Percentiles rank a stretch among this genome's conserved stretches.
These are phyloP conservation scores for Pholiota adiposa DNA, from an alignment of 1,284 basidiomycete genomes.

Conservation along the genomic window DNA sequence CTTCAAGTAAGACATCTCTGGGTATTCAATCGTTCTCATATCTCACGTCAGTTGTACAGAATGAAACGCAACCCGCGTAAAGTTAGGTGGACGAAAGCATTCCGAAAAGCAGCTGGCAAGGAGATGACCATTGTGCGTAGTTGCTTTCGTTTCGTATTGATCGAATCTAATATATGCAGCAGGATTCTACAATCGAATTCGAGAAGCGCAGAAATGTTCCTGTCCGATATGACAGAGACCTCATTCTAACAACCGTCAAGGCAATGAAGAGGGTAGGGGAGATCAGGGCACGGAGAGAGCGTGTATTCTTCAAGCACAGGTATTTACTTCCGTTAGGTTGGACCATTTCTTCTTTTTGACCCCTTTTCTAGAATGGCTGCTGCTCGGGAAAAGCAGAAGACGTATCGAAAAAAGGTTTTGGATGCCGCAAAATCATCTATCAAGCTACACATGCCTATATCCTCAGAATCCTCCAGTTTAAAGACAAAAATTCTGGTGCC, in stretches of 20 bases:
- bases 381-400: constrained; percentile 71
- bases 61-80: constrained; percentile 99
- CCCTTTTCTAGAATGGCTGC: constrained; percentile 72
- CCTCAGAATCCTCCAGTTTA: constrained; percentile 51
- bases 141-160: not conserved
- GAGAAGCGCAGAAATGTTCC: constrained; percentile 99
- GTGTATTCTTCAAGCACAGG: constrained; percentile 98
- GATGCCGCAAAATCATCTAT: constrained; percentile 61
- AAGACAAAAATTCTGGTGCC: constrained; percentile 83
- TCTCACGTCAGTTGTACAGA: constrained; percentile 44
- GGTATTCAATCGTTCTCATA: not conserved
- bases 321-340: constrained; percentile 34
- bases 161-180: constrained; percentile 8
- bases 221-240: constrained; percentile 95
- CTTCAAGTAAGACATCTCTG: constrained; percentile 73
- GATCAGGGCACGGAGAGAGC: constrained; percentile 90
- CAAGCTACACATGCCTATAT: constrained; percentile 75
- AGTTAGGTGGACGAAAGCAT: constrained; percentile 99
- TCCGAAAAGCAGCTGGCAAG: constrained; percentile 98
- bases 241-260: constrained; percentile 93
- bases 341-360: not conserved
- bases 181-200: constrained; percentile 99
- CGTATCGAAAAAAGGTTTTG: constrained; percentile 68
- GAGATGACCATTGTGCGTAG: constrained; percentile 97
- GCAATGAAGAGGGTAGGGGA: constrained; percentile 97